phyloP scores from a whole-genome alignment of 2,329 filamentous ascomycete species.

The Trichoderma sp. region DNA sequence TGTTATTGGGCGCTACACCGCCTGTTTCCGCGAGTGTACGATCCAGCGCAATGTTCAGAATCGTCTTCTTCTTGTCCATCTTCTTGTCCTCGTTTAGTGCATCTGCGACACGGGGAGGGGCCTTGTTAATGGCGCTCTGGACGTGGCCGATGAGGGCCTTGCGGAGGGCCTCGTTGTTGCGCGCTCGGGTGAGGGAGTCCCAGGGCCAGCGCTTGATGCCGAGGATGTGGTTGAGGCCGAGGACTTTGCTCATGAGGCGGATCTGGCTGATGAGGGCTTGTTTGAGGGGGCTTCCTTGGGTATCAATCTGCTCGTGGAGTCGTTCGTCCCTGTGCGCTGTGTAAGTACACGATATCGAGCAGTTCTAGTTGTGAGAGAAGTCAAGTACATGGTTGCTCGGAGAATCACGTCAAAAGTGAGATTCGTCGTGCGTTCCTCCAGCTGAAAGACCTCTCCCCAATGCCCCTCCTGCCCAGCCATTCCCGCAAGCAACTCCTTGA shows the following conservation, averaged over 20 bases:
- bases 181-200: not conserved
- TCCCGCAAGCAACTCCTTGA: not conserved
- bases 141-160: not conserved
- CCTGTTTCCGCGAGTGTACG: not conserved
- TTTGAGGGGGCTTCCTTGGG: not conserved
- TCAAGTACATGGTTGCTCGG: not conserved
- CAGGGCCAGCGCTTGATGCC: slow-evolving; percentile 6
- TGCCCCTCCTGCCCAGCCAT: not conserved
- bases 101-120: not conserved
- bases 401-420: slow-evolving; percentile 14
- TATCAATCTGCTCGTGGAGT: not conserved
- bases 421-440: not conserved
- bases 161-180: slow-evolving; percentile 1
- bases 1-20: not conserved
- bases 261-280: not conserved
- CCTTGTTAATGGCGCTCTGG: not conserved
- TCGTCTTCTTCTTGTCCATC: not conserved
- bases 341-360: not conserved
- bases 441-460: not conserved
- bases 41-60: not conserved
- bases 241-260: slow-evolving; percentile 7
- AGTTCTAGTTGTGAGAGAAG: not conserved
- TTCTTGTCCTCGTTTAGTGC: not conserved
- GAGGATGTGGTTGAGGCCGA: slow-evolving; percentile 5
- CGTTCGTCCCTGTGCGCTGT: not conserved